Evolutionary conservation across 2,329 filamentous ascomycete genomes (phyloP).

Genomic region (Cladosporium sphaerospermum): DNA sequence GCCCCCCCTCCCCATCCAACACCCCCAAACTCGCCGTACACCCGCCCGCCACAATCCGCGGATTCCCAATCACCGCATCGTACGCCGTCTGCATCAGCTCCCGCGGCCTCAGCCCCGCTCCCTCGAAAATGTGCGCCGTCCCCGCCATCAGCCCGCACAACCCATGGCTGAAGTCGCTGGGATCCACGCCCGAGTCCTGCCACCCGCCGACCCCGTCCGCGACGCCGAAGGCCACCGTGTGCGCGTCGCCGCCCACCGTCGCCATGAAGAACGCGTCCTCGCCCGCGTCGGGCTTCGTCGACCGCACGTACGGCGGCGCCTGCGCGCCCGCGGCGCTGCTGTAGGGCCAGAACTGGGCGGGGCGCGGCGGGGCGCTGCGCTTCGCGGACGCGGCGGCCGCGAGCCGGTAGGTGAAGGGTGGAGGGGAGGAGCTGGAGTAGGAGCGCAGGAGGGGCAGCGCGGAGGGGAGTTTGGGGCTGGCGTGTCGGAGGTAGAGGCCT

Average conservation of each 20-base stretch:
- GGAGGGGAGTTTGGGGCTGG: slow-evolving; percentile 3
- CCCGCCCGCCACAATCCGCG: slow-evolving; percentile 70
- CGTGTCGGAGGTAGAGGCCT: slow-evolving; percentile 9
- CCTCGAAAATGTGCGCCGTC: slow-evolving; percentile 38
- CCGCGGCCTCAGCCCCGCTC: slow-evolving; percentile 43
- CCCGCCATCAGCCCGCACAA: slow-evolving; percentile 87
- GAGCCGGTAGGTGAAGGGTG: slow-evolving; percentile 32
- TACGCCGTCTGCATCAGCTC: slow-evolving; percentile 78
- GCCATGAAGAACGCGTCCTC: slow-evolving; percentile 95
- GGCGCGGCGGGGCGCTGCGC: slow-evolving; percentile 24
- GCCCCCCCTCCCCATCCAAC: slow-evolving; percentile 61
- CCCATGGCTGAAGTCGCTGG: slow-evolving; percentile 89
- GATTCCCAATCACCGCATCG: slow-evolving; percentile 69
- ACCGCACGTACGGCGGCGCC: slow-evolving; percentile 43
- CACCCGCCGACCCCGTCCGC: slow-evolving; percentile 95
- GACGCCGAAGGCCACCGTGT: slow-evolving; percentile 75
- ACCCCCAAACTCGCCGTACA: slow-evolving; percentile 89
- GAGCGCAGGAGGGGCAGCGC: slow-evolving; percentile 3
- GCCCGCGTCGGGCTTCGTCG: slow-evolving; percentile 62
- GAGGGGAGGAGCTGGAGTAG: slow-evolving; percentile 7
- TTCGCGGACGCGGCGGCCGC: slow-evolving; percentile 33
- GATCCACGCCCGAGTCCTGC: slow-evolving; percentile 86
- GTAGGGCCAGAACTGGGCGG: slow-evolving; percentile 41
- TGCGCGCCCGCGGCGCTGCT: slow-evolving; percentile 25
- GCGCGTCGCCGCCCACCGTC: slow-evolving; percentile 60